Base-by-base conservation (phyloP, 139 green algal species). In the Pseudopediastrum boryanum region DNA sequence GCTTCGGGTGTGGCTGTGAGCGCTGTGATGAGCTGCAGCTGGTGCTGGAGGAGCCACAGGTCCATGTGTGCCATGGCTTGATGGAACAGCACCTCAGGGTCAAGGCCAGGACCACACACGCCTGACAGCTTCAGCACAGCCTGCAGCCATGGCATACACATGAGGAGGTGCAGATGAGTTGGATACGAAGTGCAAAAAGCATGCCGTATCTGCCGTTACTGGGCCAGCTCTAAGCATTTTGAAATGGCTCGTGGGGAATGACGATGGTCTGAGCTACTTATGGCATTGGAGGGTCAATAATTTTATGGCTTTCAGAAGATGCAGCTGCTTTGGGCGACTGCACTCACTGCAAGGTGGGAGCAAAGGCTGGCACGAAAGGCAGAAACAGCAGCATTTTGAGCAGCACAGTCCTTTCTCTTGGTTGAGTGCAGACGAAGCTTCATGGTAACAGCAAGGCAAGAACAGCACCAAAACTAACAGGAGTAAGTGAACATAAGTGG, bases 1-100 rank as follows among this genome's bases (percentile, higher is more conserved):
- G 2, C 25, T 2, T 27, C 12, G 16, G 75, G 38, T 7, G 48
- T 70, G 71, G 78, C 72, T 27, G 58, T 63, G 2, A 35, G n/a
- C 7, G 58, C 61, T 0, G n/a, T 29, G 19, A 83, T 8, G 29
- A 64, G 36, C 16, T 21, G 16, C n/a, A 76, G 43, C 61, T 86
- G 63, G 6, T 52, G 54, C 29, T 43, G 44, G 39, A 84, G 52
- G 54, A 90, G 66, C 83, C 85, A 88, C 35, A 88, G 75, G 7
- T 85, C 63, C 23, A 88, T 59, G 67, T 85, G 77, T 0, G 74
- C 52, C 54, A 84, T 27, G 38, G 78, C 61, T 19, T 44, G 66
- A 10, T 51, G 50, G 39, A 67, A 80, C 4, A 86, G 42, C 3
- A 41, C 39, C 4, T n/a, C 25, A 31, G 66, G 66, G n/a, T 56